Base-by-base conservation (phyloP, 2,329 filamentous ascomycete genomes). In the Colletotrichum sp. region DNA sequence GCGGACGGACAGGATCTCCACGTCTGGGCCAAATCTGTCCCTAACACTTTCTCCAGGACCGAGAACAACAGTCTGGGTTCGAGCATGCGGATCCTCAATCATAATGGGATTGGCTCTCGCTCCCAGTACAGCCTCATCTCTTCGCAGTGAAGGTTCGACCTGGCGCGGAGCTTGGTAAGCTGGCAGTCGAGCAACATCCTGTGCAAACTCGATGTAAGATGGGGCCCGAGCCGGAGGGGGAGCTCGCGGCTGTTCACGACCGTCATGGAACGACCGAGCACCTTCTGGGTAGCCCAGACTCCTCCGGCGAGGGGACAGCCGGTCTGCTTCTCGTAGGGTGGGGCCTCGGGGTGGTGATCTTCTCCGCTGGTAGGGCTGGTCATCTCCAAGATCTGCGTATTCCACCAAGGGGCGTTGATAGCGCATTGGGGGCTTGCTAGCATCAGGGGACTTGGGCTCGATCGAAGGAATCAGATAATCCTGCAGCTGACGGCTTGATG, bases 401-500 rank as follows among this genome's bases (percentile, higher is more conserved):
- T 72, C 68, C 60, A 69, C 44, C 72, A 65, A 26, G 18, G 73
- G 39, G 34, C 67, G 74, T 26, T 32, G 34, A 55, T 32, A 70
- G 59, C 66, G 60, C 32, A 63, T 62, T 63, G 69, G 60, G n/a
- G 74, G 21, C 8, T 63, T 49, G 8, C 64, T 69, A n/a, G 55
- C 60, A 28, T 82, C 78, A 7, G 87, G 86, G 39, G 87, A 88
- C 8, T 68, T 78, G 24, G 86, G 84, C 77, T 90, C 89, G 78
- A 89, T 86, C 8, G 88, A 90, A 10, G 80, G 87, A 16, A 90
- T 83, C 75, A 88, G 80, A 78, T 87, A 83, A 52, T 90, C 88
- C 78, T 86, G 85, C 32, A 82, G 81, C 64, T 83, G 81, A 60
- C 79, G 75, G 44, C 75, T 78, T 68, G 74, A 76, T 65, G 16